Evolutionary conservation across 306 rosid genomes (phyloP), one percentile per base, ranked within the genome.

Genomic region (Alnus glutinosa): DNA sequence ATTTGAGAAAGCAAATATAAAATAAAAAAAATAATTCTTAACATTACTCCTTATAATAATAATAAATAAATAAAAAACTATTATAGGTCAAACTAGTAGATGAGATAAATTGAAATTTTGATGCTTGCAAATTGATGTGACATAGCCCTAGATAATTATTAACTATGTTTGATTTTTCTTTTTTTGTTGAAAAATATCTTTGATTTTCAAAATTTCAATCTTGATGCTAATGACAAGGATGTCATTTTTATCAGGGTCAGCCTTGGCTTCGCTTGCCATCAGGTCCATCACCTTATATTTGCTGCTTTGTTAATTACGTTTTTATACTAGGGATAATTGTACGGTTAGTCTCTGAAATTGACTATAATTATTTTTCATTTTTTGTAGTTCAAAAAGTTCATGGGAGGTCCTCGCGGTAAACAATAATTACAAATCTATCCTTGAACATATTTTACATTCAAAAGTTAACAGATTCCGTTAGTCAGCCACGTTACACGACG

Each of bases 211-310:
- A 46, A 39, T 37, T 2, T 14, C 28, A 19, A 79, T 73, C 15
- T 36, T 39, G 9, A 59, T 67, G 30, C 10, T 42, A 50, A 47
- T 42, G 44, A 68, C 34, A 59, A 28, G 14, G 18, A 72, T 49
- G 90, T 85, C 85, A 55, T 68, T 85, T 77, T 82, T 87, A 68
- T 30, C 46, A 78, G 76, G 84, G 81, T 84, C n/a, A 79, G 37
- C 1, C 87, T 80, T 83, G 83, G 86, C 71, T 80, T 85, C 85
- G 67, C 57, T 77, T 69, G 30, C 67, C 61, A 71, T 86, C 85
- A 77, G 48, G 79, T 77, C 67, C 61, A 71, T 86, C 85, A 77
- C 52, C 79, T 77, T 71, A 42, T 76, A 19, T 36, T 13, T 75
- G 9, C 68, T 69, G 77, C 76, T 68, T 76, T 79, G 79, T 49